Evolutionary conservation across 2,329 filamentous ascomycete genomes (phyloP).

Genomic region (Alternaria atra): DNA sequence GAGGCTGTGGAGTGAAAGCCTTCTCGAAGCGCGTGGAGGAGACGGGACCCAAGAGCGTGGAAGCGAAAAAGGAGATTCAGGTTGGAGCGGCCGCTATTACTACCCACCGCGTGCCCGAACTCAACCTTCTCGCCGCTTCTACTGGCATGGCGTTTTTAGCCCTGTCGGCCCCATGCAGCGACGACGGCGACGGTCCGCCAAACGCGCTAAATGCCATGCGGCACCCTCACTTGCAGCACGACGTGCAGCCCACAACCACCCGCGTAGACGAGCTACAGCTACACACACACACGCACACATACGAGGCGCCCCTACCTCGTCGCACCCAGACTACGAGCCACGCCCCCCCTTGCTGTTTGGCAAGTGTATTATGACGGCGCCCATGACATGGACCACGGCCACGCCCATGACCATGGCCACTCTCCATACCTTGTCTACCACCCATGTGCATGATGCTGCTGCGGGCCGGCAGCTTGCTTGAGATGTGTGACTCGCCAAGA

Average conservation of each 20-base stretch:
- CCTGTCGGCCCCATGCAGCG: constrained; percentile 37
- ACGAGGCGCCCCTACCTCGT: constrained; percentile 1
- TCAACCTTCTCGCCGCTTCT: constrained; percentile 40
- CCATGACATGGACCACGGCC: not conserved
- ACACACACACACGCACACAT: not conserved
- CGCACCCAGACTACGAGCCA: not conserved
- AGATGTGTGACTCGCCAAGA: constrained; percentile 30
- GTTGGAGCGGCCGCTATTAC: constrained; percentile 45
- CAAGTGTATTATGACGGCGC: not conserved
- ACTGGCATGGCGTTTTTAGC: constrained; percentile 30
- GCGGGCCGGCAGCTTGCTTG: constrained; percentile 27
- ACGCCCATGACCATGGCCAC: constrained; percentile 4
- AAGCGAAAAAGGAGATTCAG: constrained; percentile 48
- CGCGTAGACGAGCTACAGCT: not conserved
- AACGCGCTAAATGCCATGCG: constrained; percentile 29
- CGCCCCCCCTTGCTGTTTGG: not conserved
- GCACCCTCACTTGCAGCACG: constrained; percentile 19
- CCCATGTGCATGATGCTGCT: constrained; percentile 24
- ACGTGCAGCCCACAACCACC: constrained; percentile 15
- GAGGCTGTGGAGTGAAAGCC: constrained; percentile 29
- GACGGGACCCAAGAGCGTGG: constrained; percentile 44
- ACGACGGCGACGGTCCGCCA: constrained; percentile 35
- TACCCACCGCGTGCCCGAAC: constrained; percentile 40
- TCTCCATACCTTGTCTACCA: constrained; percentile 14
- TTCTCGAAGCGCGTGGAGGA: constrained; percentile 46